Percentiles rank a stretch among this genome's conserved stretches.
phyloP scores from a whole-genome alignment of 768 basidiomycete species.

The Boletus vermiculosoides region DNA sequence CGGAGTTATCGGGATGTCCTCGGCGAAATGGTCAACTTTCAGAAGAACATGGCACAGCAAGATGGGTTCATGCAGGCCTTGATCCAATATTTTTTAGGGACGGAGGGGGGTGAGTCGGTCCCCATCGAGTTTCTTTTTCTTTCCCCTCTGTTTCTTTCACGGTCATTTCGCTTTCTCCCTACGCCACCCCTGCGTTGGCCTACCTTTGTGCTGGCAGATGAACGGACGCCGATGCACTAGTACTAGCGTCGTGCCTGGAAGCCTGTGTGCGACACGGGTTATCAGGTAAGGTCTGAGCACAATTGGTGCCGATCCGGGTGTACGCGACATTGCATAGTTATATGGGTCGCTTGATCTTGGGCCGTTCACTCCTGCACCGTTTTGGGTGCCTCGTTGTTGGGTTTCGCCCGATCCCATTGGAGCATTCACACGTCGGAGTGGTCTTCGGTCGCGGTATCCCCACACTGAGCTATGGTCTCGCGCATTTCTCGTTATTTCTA shows the following conservation, averaged over 20 bases:
- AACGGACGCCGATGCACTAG: background rate
- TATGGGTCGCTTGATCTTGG: background rate
- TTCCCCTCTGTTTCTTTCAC: background rate
- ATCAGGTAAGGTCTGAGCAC: background rate
- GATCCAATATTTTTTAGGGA: slow-evolving; percentile 76
- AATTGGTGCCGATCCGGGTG: background rate
- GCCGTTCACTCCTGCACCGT: background rate
- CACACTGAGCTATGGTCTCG: background rate
- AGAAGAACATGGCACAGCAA: slow-evolving; percentile 77
- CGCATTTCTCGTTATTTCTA: background rate
- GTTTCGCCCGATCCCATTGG: background rate
- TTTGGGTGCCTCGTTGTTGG: background rate
- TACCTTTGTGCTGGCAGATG: background rate
- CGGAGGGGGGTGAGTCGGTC: slow-evolving; percentile 54
- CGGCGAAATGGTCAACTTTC: slow-evolving; percentile 69
- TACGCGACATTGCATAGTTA: background rate
- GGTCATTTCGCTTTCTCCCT: background rate
- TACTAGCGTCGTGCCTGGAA: background rate
- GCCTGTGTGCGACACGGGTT: background rate
- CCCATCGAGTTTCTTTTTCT: slow-evolving; percentile 5
- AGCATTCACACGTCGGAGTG: too few species aligned
- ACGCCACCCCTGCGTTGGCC: background rate
- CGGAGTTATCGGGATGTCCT: slow-evolving; percentile 67
- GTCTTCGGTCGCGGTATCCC: background rate
- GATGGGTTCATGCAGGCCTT: slow-evolving; percentile 80